Base-by-base conservation (phyloP, 306 rosid species). In the Oxytropis ochrocephala region DNA sequence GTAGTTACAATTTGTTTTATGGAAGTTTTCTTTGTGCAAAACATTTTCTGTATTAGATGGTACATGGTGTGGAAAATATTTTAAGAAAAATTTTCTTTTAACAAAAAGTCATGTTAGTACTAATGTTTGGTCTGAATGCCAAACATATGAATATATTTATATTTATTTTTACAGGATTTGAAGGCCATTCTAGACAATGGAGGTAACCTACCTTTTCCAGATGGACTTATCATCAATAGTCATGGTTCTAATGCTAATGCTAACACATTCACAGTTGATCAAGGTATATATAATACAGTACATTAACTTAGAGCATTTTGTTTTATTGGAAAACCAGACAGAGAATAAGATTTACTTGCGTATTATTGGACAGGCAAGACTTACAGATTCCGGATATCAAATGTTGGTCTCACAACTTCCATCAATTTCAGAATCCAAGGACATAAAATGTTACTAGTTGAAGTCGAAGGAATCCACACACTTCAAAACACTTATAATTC, bases 381-480 rank as follows among this genome's bases (percentile, higher is more conserved):
- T 2, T 92, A 89, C 81, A 86, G 98, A 75, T 79, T 92, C 69
- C 67, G 96, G 53, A 89, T 92, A 78, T 92, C 96, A 0, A 92
- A 92, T 43, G 96, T 89, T 64, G 98, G 98, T 66, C 80, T 89
- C 51, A 73, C 86, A 67, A 88, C 91, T 43, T 84, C 96, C 5
- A 85, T 92, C 33, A 92, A 92, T 63, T 84, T 92, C 75, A 86
- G 98, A 80, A 85, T 92, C 56, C 89, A 92, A 77, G 96, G 96
- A 8, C 98, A 90, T 81, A 90, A 83, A 81, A 80, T 92, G 87
- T 3, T 64, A 18, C 79, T 90, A 52, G 91, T 88, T 55, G 96
- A 92, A 86, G 96, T 92, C 39, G 98, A 92, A 90, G 98, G 98
- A 79, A 79, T 83, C 16, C 96, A 92, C 80, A 63, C 89, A 1